These are phyloP conservation scores for Mollisiaceae sp. DNA, from an alignment of 2,329 filamentous ascomycete genomes.

Conservation along the genomic window DNA sequence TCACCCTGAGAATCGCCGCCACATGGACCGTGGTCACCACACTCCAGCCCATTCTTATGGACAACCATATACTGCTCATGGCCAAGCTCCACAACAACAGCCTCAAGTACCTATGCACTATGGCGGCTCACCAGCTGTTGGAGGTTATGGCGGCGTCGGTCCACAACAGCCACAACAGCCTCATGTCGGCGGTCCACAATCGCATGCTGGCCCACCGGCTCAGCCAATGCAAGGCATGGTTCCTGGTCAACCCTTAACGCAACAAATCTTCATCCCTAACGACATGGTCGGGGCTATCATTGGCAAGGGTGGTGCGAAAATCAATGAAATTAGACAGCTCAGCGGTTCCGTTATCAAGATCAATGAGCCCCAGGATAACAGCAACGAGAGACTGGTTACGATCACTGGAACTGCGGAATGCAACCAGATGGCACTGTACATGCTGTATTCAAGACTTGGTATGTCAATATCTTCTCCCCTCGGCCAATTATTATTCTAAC, in stretches of 20 bases:
- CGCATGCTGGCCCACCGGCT: slow-evolving; percentile 72
- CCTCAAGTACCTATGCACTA: slow-evolving; percentile 78
- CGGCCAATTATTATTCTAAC: slow-evolving; percentile 27
- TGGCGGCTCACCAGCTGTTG: slow-evolving; percentile 61
- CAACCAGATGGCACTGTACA: slow-evolving; percentile 99
- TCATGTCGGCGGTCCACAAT: slow-evolving; percentile 63
- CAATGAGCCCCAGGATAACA: slow-evolving; percentile 98
- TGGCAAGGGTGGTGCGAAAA: slow-evolving; percentile 97
- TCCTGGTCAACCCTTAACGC: slow-evolving; percentile 84
- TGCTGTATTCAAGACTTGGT: slow-evolving; percentile 98
- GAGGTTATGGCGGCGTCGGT: slow-evolving; percentile 77
- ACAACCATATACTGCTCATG: slow-evolving; percentile 57
- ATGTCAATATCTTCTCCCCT: slow-evolving; percentile 40
- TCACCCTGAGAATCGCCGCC: slow-evolving; percentile 83
- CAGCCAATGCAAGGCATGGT: slow-evolving; percentile 78
- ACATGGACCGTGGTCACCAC: slow-evolving; percentile 76
- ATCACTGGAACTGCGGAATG: slow-evolving; percentile 98
- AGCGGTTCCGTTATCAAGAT: slow-evolving; percentile 99
- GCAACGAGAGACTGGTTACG: slow-evolving; percentile 95
- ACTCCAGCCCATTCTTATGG: slow-evolving; percentile 77
- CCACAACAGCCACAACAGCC: slow-evolving; percentile 77
- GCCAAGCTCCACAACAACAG: slow-evolving; percentile 58
- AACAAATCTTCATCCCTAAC: slow-evolving; percentile 99
- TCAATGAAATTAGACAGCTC: slow-evolving; percentile 97
- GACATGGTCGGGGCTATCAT: slow-evolving; percentile 99